A percentile compares a stretch with the other conserved stretches of the same genome.
Evolutionary conservation across 2,329 filamentous ascomycete species (phyloP).

Genomic region (Acarospora socialis): DNA sequence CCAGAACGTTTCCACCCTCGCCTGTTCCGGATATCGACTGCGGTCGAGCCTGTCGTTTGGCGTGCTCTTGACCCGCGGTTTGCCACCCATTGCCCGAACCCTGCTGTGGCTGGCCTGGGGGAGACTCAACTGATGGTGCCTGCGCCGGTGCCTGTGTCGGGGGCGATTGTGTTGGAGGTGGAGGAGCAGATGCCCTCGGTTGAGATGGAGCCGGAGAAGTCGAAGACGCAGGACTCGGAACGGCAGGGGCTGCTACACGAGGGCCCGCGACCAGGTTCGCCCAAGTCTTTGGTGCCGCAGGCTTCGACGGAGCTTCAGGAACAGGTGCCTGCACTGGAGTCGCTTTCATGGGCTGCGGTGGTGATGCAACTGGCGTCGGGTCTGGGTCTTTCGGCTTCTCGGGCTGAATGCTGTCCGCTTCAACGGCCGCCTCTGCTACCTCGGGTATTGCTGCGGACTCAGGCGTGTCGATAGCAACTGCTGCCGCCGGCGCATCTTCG

Average conservation of each 20-base stretch:
- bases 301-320: constrained; percentile 36
- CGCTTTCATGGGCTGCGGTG: constrained; percentile 40
- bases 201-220: constrained; percentile 23
- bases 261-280: constrained; percentile 41
- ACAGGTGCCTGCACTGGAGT: constrained; percentile 42
- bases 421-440: constrained; percentile 24
- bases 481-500: constrained; percentile 32
- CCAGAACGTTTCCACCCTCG: constrained; percentile 64
- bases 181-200: constrained; percentile 21
- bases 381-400: constrained; percentile 55
- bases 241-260: constrained; percentile 22
- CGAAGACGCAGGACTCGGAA: constrained; percentile 22
- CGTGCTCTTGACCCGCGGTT: constrained; percentile 61
- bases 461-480: constrained; percentile 12
- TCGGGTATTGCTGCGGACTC: constrained; percentile 7
- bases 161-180: constrained; percentile 20
- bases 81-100: constrained; percentile 58
- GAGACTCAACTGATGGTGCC: constrained; percentile 22
- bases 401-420: constrained; percentile 31
- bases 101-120: constrained; percentile 32
- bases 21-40: constrained; percentile 44
- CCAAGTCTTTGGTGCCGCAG: constrained; percentile 43
- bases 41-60: constrained; percentile 67
- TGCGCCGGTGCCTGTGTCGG: constrained; percentile 8
- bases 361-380: constrained; percentile 39